Evolutionary conservation across 768 basidiomycete genomes (phyloP).

Genomic region (Boletus bicolor): DNA sequence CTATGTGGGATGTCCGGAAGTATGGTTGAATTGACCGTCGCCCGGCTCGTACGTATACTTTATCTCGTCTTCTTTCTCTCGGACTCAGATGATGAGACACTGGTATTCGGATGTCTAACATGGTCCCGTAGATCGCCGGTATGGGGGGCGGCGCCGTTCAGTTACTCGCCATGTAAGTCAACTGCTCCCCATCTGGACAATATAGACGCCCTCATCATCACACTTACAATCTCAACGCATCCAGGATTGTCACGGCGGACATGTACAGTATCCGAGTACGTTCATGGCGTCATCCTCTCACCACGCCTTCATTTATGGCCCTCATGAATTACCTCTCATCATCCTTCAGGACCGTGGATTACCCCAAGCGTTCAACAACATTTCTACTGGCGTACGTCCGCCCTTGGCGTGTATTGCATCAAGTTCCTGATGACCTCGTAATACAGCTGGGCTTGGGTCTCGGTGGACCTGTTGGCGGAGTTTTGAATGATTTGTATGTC

Average conservation of each 20-base stretch:
- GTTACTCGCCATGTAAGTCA: constrained; percentile 19
- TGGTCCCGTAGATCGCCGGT: constrained; percentile 16
- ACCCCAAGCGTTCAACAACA: constrained; percentile 44
- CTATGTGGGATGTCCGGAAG: constrained; percentile 62
- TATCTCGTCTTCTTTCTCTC: too few species aligned
- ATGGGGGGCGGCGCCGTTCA: constrained; percentile 22
- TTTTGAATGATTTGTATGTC: constrained; percentile 21
- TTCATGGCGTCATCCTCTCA: background rate
- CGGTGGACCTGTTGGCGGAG: constrained; percentile 22
- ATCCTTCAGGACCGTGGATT: constrained; percentile 10
- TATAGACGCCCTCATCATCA: background rate
- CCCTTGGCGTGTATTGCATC: background rate
- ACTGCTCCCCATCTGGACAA: background rate
- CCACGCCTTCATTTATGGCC: background rate
- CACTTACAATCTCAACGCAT: background rate
- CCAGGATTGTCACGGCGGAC: constrained; percentile 24
- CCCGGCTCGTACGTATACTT: constrained; percentile 57
- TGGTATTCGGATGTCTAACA: background rate
- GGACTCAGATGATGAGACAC: too few species aligned
- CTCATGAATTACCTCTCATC: too few species aligned
- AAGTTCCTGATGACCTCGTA: background rate
- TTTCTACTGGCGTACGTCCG: constrained; percentile 15
- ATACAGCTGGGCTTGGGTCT: constrained; percentile 23
- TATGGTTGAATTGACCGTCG: constrained; percentile 66
- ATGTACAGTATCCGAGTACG: constrained; percentile 19